A percentile compares a stretch with the other conserved stretches of the same genome.
Evolutionary conservation across 805 yeast species (phyloP).

Genomic region (Debaryomyces tyrocola): DNA sequence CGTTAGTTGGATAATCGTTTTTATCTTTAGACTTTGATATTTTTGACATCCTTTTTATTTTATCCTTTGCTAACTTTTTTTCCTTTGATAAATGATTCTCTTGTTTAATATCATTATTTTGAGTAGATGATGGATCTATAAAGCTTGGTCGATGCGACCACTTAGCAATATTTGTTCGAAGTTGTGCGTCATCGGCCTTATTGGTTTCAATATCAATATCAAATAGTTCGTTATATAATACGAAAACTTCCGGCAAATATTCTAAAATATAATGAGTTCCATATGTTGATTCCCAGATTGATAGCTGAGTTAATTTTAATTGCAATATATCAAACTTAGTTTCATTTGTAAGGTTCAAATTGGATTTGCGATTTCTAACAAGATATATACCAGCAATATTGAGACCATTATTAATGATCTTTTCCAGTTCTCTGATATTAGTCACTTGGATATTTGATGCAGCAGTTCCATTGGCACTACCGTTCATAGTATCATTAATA

Average conservation of each 20-base stretch:
- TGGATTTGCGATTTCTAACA: constrained; percentile 24
- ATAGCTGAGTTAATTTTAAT: constrained; percentile 72
- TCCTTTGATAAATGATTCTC: constrained; percentile 3
- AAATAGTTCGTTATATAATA: constrained; percentile 53
- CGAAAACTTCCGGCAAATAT: constrained; percentile 64
- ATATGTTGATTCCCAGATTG: constrained; percentile 60
- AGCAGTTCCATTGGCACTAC: constrained; percentile 1
- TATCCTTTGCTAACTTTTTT: constrained; percentile 18
- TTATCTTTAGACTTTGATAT: neutral
- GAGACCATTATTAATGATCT: constrained; percentile 54
- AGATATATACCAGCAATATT: constrained; percentile 40
- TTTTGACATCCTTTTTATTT: constrained; percentile 14
- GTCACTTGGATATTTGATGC: neutral
- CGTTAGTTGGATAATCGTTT: neutral
- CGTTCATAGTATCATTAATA: constrained; percentile 1
- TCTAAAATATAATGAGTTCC: constrained; percentile 62
- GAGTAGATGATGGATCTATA: constrained; percentile 26
- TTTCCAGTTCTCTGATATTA: constrained; percentile 46
- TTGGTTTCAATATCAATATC: constrained; percentile 19
- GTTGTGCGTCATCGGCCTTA: neutral
- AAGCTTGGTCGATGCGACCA: constrained; percentile 46
- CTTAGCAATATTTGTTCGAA: constrained; percentile 14
- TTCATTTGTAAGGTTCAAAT: constrained; percentile 22
- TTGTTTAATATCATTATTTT: constrained; percentile 3
- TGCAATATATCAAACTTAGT: constrained; percentile 56